Base-by-base conservation (phyloP, 768 basidiomycete species). In the Boletus speciosus region DNA sequence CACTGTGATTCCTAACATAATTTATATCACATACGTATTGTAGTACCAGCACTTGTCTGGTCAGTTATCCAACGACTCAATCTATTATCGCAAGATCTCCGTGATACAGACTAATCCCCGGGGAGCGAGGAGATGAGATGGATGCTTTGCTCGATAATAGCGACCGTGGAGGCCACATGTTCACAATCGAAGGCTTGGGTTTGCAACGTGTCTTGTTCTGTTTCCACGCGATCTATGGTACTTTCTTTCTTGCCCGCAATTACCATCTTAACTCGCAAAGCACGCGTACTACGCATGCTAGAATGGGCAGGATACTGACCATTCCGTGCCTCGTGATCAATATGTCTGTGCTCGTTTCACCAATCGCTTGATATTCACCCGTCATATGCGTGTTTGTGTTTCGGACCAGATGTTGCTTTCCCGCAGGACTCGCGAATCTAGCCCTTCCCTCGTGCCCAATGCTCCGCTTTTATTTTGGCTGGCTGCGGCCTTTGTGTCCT, bases 391-490 rank as follows among this genome's bases (percentile, higher is more conserved):
- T 59, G 40, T 53, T 68, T 56, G 65, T 59, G 61, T 60, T 69
- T 64, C 59, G 65, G 67, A 65, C 47, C 47, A 36, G 25, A 60
- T 56, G 60, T 62, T 27, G 25, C 48, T 56, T 23, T 37, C 56
- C 61, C 60, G 56, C 55, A 61, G 53, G 50, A 54, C 57, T 54
- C 50, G 60, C 60, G 62, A 66, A 55, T 59, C 62, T 56, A 29
- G 57, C 59, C 58, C 55, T 52, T 55, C 47, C 68, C 70, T 71
- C 68, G 70, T 70, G 70, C 49, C 55, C 51, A 48, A 54, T 54
- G 41, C 52, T 50, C 59, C 48, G 54, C 65, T 51, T 49, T 63
- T 68, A 66, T 66, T 63, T 54, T 52, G 58, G 11, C 55, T 53
- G 44, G 49, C 45, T 47, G 37, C 37, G 50, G 36, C 21, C 31